Conservation (phyloP, 2,329 filamentous ascomycete species). For the Penicillium fuscoglaucum region DNA sequence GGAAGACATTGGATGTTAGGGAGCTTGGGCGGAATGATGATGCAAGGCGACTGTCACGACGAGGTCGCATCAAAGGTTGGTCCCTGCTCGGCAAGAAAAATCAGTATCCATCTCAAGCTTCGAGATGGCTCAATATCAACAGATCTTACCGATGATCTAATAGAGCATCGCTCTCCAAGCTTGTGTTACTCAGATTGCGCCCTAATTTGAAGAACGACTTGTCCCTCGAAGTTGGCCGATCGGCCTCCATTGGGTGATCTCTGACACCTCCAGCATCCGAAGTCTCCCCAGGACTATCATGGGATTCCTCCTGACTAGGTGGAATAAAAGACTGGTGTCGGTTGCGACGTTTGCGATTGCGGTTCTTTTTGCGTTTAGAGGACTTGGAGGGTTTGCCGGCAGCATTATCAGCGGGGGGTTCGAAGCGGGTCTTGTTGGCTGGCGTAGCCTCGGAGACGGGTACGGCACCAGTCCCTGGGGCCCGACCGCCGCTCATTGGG, state of each 20-base stretch:
- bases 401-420: conserved; percentile 22
- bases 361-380: conserved; percentile 62
- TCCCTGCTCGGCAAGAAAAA: conserved; percentile 45
- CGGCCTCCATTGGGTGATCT: conserved; percentile 32
- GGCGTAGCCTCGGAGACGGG: conserved; percentile 18
- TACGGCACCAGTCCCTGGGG: conserved; percentile 13
- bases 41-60: conserved; percentile 54
- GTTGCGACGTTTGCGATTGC: conserved; percentile 75
- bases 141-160: conserved; percentile 74
- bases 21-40: conserved; percentile 43
- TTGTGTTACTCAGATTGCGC: conserved; percentile 73
- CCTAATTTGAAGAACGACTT: conserved; percentile 56
- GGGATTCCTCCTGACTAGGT: conserved; percentile 56
- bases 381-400: conserved; percentile 26
- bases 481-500: conserved; percentile 22
- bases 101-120: conserved; percentile 7
- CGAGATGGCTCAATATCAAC: not conserved
- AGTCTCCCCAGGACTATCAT: conserved; percentile 51
- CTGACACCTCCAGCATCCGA: conserved; percentile 42
- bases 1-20: conserved; percentile 36
- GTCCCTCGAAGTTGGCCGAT: conserved; percentile 29
- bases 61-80: conserved; percentile 63
- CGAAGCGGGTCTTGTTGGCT: conserved; percentile 22
- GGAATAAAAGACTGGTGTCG: conserved; percentile 77
- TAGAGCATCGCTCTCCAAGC: conserved; percentile 83